Conservation (phyloP, 768 basidiomycete genomes). For the Tubosaeta sp. region DNA sequence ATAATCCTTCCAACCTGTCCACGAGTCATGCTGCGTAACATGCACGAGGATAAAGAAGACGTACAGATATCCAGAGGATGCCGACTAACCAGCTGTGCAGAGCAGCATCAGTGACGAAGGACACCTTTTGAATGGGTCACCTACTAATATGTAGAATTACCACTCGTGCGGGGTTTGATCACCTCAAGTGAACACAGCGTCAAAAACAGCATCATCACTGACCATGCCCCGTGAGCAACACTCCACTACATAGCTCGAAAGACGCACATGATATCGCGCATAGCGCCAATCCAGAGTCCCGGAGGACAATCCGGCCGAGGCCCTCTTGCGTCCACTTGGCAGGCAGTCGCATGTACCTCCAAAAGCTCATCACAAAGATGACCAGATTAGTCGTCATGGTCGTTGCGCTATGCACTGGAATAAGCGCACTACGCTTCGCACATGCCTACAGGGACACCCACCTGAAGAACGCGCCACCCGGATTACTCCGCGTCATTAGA, state of each 20-base stretch:
- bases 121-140: background rate
- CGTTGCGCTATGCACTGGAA: slow-evolving; percentile 6
- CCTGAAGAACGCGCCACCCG: slow-evolving; percentile 17
- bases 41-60: background rate
- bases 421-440: background rate
- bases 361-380: slow-evolving; percentile 16
- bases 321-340: background rate
- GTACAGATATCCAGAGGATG: slow-evolving; percentile 17
- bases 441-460: background rate
- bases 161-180: slow-evolving; percentile 2
- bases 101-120: background rate
- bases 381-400: slow-evolving; percentile 10
- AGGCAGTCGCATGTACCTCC: slow-evolving; percentile 10
- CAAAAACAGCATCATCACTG: slow-evolving; percentile 16
- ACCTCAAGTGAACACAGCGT: slow-evolving; percentile 9
- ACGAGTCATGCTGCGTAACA: background rate
- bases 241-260: too few species aligned
- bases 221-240: background rate
- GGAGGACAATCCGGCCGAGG: slow-evolving; percentile 8
- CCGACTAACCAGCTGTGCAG: slow-evolving; percentile 15
- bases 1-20: slow-evolving; percentile 16
- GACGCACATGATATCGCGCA: background rate
- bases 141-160: slow-evolving; percentile 20
- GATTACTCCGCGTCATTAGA: slow-evolving; percentile 6
- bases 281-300: slow-evolving; percentile 10